A percentile compares a stretch with the other conserved stretches of the same genome.
phyloP scores from a whole-genome alignment of 805 yeast species.

The Ogataea wickerhamii region DNA sequence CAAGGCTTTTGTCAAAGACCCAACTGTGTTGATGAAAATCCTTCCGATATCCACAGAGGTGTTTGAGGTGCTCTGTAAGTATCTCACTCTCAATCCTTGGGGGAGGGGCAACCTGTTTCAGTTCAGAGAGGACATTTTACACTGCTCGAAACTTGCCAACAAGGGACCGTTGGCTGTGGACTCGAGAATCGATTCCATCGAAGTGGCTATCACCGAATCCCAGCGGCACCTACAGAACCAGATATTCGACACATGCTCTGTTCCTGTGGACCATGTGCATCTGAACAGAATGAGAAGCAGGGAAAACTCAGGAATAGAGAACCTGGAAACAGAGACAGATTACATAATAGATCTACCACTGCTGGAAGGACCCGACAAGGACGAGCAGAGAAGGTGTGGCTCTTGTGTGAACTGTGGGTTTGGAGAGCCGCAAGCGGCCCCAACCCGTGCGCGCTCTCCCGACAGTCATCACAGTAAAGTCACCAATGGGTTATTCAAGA shows the following conservation, averaged over 20 bases:
- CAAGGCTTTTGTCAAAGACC: constrained; percentile 54
- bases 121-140: constrained; percentile 37
- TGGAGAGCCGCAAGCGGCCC: constrained; percentile 9
- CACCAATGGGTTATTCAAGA: constrained; percentile 11
- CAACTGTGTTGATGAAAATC: constrained; percentile 55
- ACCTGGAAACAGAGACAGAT: constrained; percentile 27
- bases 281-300: constrained; percentile 28
- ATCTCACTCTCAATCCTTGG: constrained; percentile 46
- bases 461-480: constrained; percentile 3
- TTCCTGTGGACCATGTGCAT: constrained; percentile 35
- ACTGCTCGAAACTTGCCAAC: constrained; percentile 27
- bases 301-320: constrained; percentile 26
- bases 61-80: constrained; percentile 44
- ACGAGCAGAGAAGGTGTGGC: constrained; percentile 23
- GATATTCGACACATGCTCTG: constrained; percentile 27
- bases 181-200: constrained; percentile 25
- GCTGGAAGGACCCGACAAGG: constrained; percentile 2
- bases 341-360: constrained; percentile 27
- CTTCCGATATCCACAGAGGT: constrained; percentile 70
- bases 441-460: neutral
- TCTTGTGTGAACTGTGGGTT: constrained; percentile 28
- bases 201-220: constrained; percentile 27
- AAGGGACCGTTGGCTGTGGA: constrained; percentile 34
- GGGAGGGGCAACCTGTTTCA: constrained; percentile 40
- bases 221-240: constrained; percentile 12